Conservation (phyloP, 768 basidiomycete genomes). For the Pleurotus platypus region DNA sequence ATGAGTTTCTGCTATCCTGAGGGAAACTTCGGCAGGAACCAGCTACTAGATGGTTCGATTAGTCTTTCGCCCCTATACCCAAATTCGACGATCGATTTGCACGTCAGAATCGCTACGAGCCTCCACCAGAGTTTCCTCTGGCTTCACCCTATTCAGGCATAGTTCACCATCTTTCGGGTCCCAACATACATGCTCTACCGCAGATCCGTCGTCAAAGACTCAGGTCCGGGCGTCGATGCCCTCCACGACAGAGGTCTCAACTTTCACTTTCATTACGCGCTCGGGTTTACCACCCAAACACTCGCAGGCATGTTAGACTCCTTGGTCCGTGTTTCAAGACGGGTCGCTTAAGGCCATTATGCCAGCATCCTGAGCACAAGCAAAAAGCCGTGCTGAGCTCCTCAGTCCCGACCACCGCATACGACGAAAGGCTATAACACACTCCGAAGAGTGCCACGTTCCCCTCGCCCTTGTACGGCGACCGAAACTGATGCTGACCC, state of each 20-base stretch:
- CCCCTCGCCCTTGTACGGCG: slow-evolving; percentile 51
- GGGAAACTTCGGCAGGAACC: slow-evolving; percentile 79
- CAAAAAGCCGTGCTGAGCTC: too few relatives aligned
- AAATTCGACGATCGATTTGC: slow-evolving; percentile 94
- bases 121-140: slow-evolving; percentile 96
- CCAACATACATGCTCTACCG: slow-evolving; percentile 82
- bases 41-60: slow-evolving; percentile 84
- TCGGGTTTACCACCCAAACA: slow-evolving; percentile 89
- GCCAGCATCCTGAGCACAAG: slow-evolving; percentile 76
- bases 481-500: slow-evolving; percentile 70
- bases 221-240: slow-evolving; percentile 74
- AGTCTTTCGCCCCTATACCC: slow-evolving; percentile 96
- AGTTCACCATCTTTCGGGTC: slow-evolving; percentile 91
- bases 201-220: slow-evolving; percentile 68
- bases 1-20: slow-evolving; percentile 68
- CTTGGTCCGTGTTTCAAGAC: slow-evolving; percentile 87
- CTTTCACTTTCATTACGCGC: slow-evolving; percentile 77
- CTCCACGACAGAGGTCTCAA: slow-evolving; percentile 60
- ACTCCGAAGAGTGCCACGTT: slow-evolving; percentile 64
- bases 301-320: slow-evolving; percentile 83
- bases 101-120: slow-evolving; percentile 94
- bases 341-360: slow-evolving; percentile 77
- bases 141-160: slow-evolving; percentile 87
- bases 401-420: slow-evolving; percentile 58
- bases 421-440: slow-evolving; percentile 61